phyloP scores from a whole-genome alignment of 192 early-diverging fungal genomes.

The Backusella liffmaniae region DNA sequence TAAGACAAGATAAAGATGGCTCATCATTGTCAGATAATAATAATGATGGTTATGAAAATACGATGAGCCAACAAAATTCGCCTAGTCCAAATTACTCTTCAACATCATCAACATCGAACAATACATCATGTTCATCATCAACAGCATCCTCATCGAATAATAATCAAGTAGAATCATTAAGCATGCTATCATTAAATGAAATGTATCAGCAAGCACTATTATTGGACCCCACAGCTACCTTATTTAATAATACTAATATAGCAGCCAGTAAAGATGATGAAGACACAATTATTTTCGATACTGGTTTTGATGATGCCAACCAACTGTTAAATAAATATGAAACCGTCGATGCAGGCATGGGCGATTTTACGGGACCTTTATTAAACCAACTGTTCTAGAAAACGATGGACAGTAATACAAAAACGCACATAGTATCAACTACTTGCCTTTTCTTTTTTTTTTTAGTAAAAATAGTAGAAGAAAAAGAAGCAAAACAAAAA shows the following conservation, averaged over 20 bases:
- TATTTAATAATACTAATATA: neutral
- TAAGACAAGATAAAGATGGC: neutral
- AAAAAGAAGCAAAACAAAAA: neutral
- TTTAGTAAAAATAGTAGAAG: neutral
- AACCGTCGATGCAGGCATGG: constrained; percentile 18
- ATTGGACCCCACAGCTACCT: neutral
- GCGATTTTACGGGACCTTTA: constrained; percentile 11
- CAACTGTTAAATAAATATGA: constrained; percentile 16
- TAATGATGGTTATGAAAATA: neutral
- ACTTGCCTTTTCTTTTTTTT: neutral
- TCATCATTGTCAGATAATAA: neutral
- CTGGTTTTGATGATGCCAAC: neutral
- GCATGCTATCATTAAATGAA: constrained; percentile 8
- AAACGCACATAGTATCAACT: neutral
- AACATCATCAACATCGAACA: neutral
- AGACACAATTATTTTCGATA: neutral
- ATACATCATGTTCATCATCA: neutral
- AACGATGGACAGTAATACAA: neutral
- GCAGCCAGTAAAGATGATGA: neutral
- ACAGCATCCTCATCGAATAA: neutral
- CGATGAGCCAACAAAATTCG: constrained; percentile 10
- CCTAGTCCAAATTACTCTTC: constrained; percentile 7
- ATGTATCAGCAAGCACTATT: constrained; percentile 22
- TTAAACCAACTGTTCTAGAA: constrained; percentile 15
- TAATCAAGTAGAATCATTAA: constrained; percentile 6